Percentiles rank a stretch among this genome's conserved stretches.
These are phyloP conservation scores for Bauhinia variegata DNA, from an alignment of 306 rosid species.

Conservation along the genomic window DNA sequence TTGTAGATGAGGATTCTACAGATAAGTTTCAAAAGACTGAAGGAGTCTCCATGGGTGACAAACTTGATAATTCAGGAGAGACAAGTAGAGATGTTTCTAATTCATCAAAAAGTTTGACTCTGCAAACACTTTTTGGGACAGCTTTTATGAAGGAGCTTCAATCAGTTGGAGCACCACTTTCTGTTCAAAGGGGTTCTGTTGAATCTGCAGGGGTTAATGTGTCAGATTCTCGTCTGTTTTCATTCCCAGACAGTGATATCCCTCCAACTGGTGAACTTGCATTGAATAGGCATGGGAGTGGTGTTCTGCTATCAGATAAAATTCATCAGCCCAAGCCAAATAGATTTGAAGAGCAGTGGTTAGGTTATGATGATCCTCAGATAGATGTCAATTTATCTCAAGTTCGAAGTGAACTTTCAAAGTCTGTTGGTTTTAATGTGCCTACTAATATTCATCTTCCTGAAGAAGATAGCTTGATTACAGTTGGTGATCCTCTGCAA, in stretches of 20 bases:
- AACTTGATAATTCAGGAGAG: conserved; percentile 52
- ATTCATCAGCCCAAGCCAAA: conserved; percentile 55
- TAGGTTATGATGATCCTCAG: conserved; percentile 56
- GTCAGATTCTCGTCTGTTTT: conserved; percentile 58
- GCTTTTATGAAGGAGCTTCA: conserved; percentile 98
- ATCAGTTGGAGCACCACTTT: conserved; percentile 96
- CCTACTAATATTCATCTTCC: conserved; percentile 65
- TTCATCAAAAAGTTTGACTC: conserved; percentile 64
- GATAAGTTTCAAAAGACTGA: conserved; percentile 49
- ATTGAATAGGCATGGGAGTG: conserved; percentile 52
- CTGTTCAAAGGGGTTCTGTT: conserved; percentile 68
- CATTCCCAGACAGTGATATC: conserved; percentile 54
- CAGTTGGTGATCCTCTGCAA: conserved; percentile 60
- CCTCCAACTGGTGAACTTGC: conserved; percentile 48
- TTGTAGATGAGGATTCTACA: conserved; percentile 37
- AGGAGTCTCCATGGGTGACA: conserved; percentile 42
- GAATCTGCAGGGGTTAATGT: conserved; percentile 62
- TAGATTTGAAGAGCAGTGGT: conserved; percentile 63
- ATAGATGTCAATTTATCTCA: conserved; percentile 57
- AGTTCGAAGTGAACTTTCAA: conserved; percentile 51
- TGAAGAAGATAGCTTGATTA: conserved; percentile 78
- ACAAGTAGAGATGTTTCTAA: conserved; percentile 53
- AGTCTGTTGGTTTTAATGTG: conserved; percentile 55
- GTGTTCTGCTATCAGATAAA: conserved; percentile 46
- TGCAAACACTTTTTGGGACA: conserved; percentile 92